A percentile compares a stretch with the other conserved stretches of the same genome.
Evolutionary conservation across 1,284 basidiomycete genomes (phyloP).

Genomic region (Irpex sp.): DNA sequence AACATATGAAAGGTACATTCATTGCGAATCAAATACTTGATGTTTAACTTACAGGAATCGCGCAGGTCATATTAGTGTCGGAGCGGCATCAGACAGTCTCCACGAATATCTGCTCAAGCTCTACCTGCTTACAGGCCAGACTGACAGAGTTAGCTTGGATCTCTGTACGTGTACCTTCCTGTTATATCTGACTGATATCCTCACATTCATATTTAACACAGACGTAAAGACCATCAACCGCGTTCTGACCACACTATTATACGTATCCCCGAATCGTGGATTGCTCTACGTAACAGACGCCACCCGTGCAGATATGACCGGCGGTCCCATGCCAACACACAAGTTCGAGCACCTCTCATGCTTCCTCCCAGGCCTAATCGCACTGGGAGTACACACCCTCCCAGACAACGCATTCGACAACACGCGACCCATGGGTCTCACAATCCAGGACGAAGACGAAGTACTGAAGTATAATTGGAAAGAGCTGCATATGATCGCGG

Average conservation of each 20-base stretch:
- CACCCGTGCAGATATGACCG: slow-evolving; percentile 12
- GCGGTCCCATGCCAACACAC: slow-evolving; percentile 38
- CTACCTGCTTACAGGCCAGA: slow-evolving; percentile 58
- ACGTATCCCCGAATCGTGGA: slow-evolving; percentile 58
- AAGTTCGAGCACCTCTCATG: slow-evolving; percentile 71
- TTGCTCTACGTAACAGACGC: slow-evolving; percentile 72
- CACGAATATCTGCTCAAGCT: slow-evolving; percentile 80
- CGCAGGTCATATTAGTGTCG: slow-evolving; percentile 13
- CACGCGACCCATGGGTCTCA: background rate
- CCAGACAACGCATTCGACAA: slow-evolving; percentile 37
- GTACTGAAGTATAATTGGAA: slow-evolving; percentile 37
- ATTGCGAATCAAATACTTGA: background rate
- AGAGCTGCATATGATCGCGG: slow-evolving; percentile 59
- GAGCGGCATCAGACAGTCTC: slow-evolving; percentile 47
- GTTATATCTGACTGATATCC: background rate
- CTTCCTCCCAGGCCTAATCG: slow-evolving; percentile 72
- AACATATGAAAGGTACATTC: background rate
- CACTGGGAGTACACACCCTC: slow-evolving; percentile 61
- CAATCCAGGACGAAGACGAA: slow-evolving; percentile 29
- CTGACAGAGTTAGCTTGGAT: slow-evolving; percentile 54
- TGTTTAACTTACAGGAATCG: background rate
- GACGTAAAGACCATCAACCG: slow-evolving; percentile 60
- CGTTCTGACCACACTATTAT: slow-evolving; percentile 63
- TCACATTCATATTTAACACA: slow-evolving; percentile 22
- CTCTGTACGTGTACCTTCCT: slow-evolving; percentile 47